Evolutionary conservation across 1,284 basidiomycete species (phyloP).

Genomic region (Puccinia coronata): DNA sequence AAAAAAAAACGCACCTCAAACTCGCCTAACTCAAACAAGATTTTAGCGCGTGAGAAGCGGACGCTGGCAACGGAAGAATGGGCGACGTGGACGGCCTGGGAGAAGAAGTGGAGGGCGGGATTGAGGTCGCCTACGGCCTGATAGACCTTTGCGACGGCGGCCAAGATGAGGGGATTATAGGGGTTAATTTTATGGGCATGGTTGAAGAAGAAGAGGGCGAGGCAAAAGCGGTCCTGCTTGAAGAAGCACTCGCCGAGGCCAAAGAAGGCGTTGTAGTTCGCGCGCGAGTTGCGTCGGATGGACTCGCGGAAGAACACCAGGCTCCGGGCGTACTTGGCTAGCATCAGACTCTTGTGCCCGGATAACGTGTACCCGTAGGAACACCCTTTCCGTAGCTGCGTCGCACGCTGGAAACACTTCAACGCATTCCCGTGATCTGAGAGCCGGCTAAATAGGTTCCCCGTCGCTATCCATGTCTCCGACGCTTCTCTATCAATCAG

Average conservation of each 20-base stretch:
- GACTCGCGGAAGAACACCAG: constrained; percentile 85
- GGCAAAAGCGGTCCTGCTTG: constrained; percentile 79
- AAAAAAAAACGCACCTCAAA: no score
- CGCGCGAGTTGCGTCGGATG: constrained; percentile 72
- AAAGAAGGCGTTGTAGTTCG: constrained; percentile 97
- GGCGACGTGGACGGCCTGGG: no score
- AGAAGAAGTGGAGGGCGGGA: no score
- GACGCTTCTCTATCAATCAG: constrained; percentile 72
- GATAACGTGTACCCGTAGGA: constrained; percentile 84
- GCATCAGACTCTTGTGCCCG: constrained; percentile 83
- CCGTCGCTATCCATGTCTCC: constrained; percentile 89
- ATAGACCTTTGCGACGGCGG: no score
- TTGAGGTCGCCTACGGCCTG: no score
- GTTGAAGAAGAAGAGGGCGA: constrained; percentile 91
- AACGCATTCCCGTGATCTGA: constrained; percentile 86
- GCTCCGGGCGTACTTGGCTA: constrained; percentile 87
- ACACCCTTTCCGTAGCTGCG: constrained; percentile 54
- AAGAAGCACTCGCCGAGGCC: constrained; percentile 93
- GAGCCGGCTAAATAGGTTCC: constrained; percentile 86
- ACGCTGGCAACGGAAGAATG: no score
- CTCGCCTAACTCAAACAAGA: no score
- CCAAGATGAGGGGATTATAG: no score
- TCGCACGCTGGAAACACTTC: constrained; percentile 84
- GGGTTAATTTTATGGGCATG: no score
- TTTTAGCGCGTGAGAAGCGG: no score